Evolutionary conservation across 2,329 filamentous ascomycete genomes (phyloP), one percentile per base, ranked within the genome.

Genomic region (Aspergillus spinulosporus): DNA sequence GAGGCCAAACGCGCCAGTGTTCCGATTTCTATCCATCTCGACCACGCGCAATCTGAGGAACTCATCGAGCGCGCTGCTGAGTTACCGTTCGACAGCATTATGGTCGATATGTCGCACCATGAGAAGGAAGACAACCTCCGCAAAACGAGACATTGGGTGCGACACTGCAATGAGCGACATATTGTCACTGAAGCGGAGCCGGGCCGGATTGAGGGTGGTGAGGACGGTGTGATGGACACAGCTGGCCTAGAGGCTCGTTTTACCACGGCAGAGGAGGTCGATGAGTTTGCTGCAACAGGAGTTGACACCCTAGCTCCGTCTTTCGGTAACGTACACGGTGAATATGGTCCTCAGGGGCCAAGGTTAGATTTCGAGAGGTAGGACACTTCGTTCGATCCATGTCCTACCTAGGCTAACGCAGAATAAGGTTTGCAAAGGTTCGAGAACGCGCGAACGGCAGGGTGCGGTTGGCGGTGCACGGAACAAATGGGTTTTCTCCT

Each of bases 71-170:
- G 75, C 5, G 85, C 85, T 0, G 85, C 84, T 0, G 80, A 85
- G 62, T 78, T 83, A n/a, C 54, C 54, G 3, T 89, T 89, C 61
- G 87, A 90, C 70, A 83, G 81, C 60, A 89, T 90, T 67, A 90
- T 90, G 87, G 84, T 90, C 0, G 88, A 90, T 71, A 90, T 90
- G 87, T 84, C 80, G 55, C 87, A 89, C 68, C 84, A 87, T 65
- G 86, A 88, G 61, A 85, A 85, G 62, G 85, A 82, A 53, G 87
- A 89, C 72, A 90, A 90, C 66, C 74, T 90, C 45, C 75, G 78
- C 3, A 79, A 82, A 67, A 90, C 87, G 15, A 77, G 76, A 49
- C 83, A 88, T 61, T 73, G 89, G 52, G 84, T 85, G 8, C 74
- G 72, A 31, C 84, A 86, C 67, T 88, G 87, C 68, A 82, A 88